Conservation (phyloP, 2,329 filamentous ascomycete species). For the Arthrinium phaeospermum region DNA sequence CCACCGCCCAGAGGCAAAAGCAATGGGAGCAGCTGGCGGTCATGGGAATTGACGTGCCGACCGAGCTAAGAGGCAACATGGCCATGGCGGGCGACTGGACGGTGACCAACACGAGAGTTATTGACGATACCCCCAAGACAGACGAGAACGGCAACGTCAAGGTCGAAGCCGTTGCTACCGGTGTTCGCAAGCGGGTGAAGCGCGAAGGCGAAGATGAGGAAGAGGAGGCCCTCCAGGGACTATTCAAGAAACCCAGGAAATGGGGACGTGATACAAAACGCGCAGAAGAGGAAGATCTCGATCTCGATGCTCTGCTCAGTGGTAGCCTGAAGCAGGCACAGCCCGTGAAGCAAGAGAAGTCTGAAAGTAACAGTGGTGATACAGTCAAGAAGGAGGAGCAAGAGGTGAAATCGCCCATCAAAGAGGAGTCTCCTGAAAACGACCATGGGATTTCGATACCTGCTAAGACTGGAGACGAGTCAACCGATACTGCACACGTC, state of each 20-base stretch:
- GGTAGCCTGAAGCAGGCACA: conserved; percentile 38
- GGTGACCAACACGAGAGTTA: conserved; percentile 66
- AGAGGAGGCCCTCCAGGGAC: conserved; percentile 60
- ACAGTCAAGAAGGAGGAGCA: conserved; percentile 28
- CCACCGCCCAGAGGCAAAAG: conserved; percentile 73
- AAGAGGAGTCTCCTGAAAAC: conserved; percentile 47
- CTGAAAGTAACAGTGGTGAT: conserved; percentile 30
- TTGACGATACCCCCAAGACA: conserved; percentile 48
- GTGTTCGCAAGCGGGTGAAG: conserved; percentile 62
- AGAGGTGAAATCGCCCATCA: conserved; percentile 39
- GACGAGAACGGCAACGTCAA: conserved; percentile 50
- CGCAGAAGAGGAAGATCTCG: conserved; percentile 55
- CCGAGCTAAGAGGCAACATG: conserved; percentile 78
- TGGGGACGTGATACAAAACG: conserved; percentile 61
- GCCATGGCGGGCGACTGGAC: conserved; percentile 92
- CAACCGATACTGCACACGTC: conserved; percentile 24
- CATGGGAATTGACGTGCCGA: conserved; percentile 84
- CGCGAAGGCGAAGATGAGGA: conserved; percentile 51
- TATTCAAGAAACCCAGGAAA: conserved; percentile 64
- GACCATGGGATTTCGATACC: conserved; percentile 25
- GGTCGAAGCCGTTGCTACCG: conserved; percentile 56
- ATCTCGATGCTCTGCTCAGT: conserved; percentile 67
- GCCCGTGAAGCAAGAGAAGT: conserved; percentile 38
- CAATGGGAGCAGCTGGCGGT: conserved; percentile 89
- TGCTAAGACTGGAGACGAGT: conserved; percentile 39